Conservation (phyloP, 2,329 filamentous ascomycete species). For the Aspergillus sp. region DNA sequence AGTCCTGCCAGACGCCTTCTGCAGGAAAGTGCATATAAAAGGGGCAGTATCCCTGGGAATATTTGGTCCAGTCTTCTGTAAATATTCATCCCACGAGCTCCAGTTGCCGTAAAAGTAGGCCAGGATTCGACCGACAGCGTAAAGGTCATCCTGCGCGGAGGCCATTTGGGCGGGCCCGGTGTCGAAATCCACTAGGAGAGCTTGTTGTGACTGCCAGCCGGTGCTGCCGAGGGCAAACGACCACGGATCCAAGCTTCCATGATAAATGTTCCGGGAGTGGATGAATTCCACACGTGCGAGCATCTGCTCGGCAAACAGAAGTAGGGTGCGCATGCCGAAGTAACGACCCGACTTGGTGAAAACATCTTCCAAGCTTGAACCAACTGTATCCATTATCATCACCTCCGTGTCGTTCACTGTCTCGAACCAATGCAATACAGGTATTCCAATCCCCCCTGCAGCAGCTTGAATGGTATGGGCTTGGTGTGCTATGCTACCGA, state of each 20-base stretch:
- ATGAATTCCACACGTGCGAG: constrained; percentile 13
- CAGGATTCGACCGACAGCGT: constrained; percentile 10
- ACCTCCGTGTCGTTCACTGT: constrained; percentile 9
- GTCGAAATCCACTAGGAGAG: constrained; percentile 8
- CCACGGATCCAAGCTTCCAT: constrained; percentile 10
- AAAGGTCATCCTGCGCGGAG: constrained; percentile 5
- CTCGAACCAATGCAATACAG: constrained; percentile 11
- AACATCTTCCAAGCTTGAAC: constrained; percentile 9
- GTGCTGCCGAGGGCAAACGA: constrained; percentile 10
- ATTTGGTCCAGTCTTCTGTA: neutral
- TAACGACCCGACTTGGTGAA: constrained; percentile 10
- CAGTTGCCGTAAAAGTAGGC: constrained; percentile 10
- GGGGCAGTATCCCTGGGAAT: neutral
- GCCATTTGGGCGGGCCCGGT: neutral
- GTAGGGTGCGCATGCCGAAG: constrained; percentile 8
- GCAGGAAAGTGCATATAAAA: neutral
- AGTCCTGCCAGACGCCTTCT: neutral
- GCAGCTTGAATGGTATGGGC: constrained; percentile 6
- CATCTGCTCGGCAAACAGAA: constrained; percentile 11
- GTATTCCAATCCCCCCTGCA: constrained; percentile 13
- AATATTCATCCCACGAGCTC: constrained; percentile 9
- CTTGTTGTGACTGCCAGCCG: constrained; percentile 10
- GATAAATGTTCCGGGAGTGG: constrained; percentile 10
- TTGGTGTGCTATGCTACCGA: constrained; percentile 4
- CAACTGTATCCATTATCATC: constrained; percentile 10